Conservation (phyloP, 2,329 filamentous ascomycete genomes). For the Tothia fuscella region DNA sequence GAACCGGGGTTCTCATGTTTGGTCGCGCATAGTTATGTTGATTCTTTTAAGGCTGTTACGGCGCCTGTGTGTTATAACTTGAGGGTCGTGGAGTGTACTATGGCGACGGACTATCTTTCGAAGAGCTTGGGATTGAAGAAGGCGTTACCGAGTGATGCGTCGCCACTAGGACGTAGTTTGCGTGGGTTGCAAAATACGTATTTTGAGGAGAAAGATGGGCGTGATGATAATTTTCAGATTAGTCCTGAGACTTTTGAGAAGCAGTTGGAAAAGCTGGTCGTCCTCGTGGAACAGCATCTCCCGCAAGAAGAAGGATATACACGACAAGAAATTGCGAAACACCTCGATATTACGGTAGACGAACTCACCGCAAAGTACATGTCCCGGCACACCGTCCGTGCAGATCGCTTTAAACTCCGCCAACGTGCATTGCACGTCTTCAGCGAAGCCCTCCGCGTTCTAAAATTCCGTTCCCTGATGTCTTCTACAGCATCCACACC, state of each 20-base stretch:
- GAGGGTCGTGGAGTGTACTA: constrained; percentile 85
- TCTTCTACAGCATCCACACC: constrained; percentile 31
- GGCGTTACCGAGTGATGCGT: constrained; percentile 62
- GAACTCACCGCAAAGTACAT: constrained; percentile 70
- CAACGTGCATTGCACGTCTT: constrained; percentile 87
- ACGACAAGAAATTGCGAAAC: constrained; percentile 65
- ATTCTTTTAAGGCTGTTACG: constrained; percentile 91
- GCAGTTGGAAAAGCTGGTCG: constrained; percentile 63
- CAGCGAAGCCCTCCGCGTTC: constrained; percentile 73
- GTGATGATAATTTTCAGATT: constrained; percentile 36
- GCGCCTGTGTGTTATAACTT: constrained; percentile 93
- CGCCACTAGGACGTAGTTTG: constrained; percentile 70
- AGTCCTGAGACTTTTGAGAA: constrained; percentile 17
- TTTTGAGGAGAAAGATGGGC: constrained; percentile 45
- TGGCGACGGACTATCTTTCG: constrained; percentile 63
- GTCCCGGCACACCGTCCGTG: constrained; percentile 77
- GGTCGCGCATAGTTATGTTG: constrained; percentile 87
- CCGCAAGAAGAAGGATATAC: constrained; percentile 76
- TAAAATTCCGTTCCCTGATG: constrained; percentile 70
- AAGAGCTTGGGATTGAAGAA: constrained; percentile 45
- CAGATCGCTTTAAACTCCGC: constrained; percentile 77
- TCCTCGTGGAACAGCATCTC: constrained; percentile 56
- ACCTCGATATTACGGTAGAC: constrained; percentile 54
- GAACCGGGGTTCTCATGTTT: constrained; percentile 78
- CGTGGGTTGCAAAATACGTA: constrained; percentile 79